Evolutionary conservation across 2,329 filamentous ascomycete genomes (phyloP).

Genomic region (Xenoacremonium recifei): DNA sequence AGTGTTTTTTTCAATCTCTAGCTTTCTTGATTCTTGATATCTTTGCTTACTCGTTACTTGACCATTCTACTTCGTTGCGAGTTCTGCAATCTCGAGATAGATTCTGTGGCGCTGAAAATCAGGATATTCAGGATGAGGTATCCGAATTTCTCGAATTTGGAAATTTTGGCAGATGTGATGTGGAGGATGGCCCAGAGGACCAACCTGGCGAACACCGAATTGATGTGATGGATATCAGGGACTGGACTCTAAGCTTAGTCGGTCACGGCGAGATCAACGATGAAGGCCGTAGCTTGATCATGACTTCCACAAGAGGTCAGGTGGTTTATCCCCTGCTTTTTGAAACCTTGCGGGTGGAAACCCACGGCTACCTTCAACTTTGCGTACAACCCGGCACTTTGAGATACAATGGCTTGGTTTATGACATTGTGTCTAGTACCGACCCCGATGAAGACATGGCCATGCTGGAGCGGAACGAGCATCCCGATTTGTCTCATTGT

Average conservation of each 20-base stretch:
- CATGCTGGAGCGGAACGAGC: neutral
- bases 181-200: no score
- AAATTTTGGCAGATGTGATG: no score
- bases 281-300: neutral
- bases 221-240: neutral
- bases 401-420: neutral
- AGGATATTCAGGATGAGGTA: neutral
- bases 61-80: neutral
- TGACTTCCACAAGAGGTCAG: slow-evolving; percentile 1
- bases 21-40: neutral
- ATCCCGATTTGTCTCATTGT: neutral
- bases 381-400: neutral
- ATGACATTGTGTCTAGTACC: neutral
- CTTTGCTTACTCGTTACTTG: neutral
- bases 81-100: neutral
- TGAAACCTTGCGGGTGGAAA: neutral
- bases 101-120: neutral
- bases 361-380: slow-evolving; percentile 1
- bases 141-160: neutral
- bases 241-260: neutral
- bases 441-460: neutral
- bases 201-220: no score
- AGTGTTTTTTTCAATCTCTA: neutral
- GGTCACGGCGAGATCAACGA: neutral
- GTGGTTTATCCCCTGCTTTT: slow-evolving; percentile 1